Base-by-base conservation (phyloP, 148 eudicot species). In the Bassia scoparia region DNA sequence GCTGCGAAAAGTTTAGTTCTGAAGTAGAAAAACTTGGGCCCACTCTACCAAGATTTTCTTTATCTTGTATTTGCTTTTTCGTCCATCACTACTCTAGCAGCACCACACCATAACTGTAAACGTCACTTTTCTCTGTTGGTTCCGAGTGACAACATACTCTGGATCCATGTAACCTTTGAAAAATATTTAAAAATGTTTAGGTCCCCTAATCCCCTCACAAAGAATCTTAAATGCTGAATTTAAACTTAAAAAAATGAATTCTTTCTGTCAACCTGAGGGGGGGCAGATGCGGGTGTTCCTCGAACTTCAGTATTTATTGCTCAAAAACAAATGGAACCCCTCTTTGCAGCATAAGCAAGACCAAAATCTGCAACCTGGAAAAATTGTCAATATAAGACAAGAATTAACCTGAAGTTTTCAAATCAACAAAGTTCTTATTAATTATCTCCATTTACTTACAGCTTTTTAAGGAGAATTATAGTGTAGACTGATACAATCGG, bases 141-240 rank as follows among this genome's bases (percentile, higher is more conserved):
- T 96, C 69, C 77, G 91, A 41, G 90, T 90, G 72, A 87, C 78
- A 37, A 85, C 87, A 65, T 96, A 96, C 80, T n/a, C 99, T 1
- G 99, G 99, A 73, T 96, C 99, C 90, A 96, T n/a, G 77, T 92
- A 96, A 74, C 99, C 98, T 94, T n/a, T n/a, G n/a, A n/a, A 86
- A 74, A 79, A 59, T 43, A 18, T 38, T 63, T 27, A 29, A 13
- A 43, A 38, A 58, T 61, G n/a, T 29, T 54, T 13, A 76, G 16
- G n/a, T n/a, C n/a, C n/a, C n/a, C n/a, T n/a, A n/a, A n/a, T 21
- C 18, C 29, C 29, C 16, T 46, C 26, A 10, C 13, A 23, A 35
- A 53, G 31, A 70, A 41, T 9, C n/a, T n/a, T 60, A 24, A 27
- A 33, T 33, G 34, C 59, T 33, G 0, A 53, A 7, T 56, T 61